phyloP scores from a whole-genome alignment of 495 filamentous ascomycete genomes.

The Neurospora africana region DNA sequence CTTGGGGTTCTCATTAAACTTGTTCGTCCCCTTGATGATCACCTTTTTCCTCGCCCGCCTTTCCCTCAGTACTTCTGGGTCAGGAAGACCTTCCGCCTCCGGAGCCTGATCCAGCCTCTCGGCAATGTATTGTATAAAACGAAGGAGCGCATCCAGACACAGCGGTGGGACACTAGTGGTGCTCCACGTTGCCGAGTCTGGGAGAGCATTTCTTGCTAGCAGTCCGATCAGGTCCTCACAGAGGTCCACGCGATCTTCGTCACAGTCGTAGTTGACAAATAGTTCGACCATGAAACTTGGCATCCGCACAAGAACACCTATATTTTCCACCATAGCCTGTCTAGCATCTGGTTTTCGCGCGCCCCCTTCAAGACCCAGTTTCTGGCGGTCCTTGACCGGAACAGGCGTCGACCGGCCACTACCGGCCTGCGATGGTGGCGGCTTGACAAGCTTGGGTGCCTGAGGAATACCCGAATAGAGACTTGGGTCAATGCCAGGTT shows the following conservation, averaged over 20 bases:
- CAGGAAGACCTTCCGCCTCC: slow-evolving; percentile 54
- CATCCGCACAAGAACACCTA: slow-evolving; percentile 83
- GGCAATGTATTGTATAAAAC: slow-evolving; percentile 83
- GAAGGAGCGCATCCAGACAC: slow-evolving; percentile 82
- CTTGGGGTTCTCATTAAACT: slow-evolving; percentile 94
- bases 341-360: slow-evolving; percentile 83
- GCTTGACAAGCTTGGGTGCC: slow-evolving; percentile 75
- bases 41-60: slow-evolving; percentile 71
- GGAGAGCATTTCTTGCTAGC: slow-evolving; percentile 86
- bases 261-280: slow-evolving; percentile 97
- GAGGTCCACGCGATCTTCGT: slow-evolving; percentile 80
- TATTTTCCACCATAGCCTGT: slow-evolving; percentile 97
- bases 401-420: slow-evolving; percentile 90
- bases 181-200: slow-evolving; percentile 97
- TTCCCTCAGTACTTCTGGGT: slow-evolving; percentile 49
- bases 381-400: slow-evolving; percentile 85
- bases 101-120: slow-evolving; percentile 71
- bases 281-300: slow-evolving; percentile 90
- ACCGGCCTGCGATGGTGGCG: slow-evolving; percentile 59
- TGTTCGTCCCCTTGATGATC: slow-evolving; percentile 76
- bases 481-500: slow-evolving; percentile 79
- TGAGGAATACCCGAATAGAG: slow-evolving; percentile 92
- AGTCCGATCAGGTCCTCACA: slow-evolving; percentile 94
- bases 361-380: slow-evolving; percentile 87
- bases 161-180: slow-evolving; percentile 95